Percentiles rank a stretch among this genome's conserved stretches.
Conservation (phyloP, 176 grass and related monocot species). For the Guadua angustifolia region DNA sequence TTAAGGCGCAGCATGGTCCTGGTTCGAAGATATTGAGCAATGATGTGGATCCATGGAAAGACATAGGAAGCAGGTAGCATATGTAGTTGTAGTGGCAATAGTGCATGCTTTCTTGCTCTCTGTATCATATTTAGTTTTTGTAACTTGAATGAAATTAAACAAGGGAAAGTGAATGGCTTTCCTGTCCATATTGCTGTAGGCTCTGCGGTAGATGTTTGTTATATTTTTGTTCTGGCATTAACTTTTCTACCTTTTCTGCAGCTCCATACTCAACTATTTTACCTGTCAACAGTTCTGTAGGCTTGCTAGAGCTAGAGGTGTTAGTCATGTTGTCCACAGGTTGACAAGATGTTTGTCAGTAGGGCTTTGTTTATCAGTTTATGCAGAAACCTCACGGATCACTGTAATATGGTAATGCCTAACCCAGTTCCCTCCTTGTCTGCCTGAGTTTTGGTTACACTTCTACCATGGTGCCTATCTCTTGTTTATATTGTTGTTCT, state of each 20-base stretch:
- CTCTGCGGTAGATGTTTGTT: conserved; percentile 41
- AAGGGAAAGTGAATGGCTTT: conserved; percentile 62
- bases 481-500: background rate
- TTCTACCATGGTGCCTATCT: background rate
- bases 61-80: conserved; percentile 73
- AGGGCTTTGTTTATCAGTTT: conserved; percentile 46
- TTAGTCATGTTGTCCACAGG: conserved; percentile 26
- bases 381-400: conserved; percentile 59
- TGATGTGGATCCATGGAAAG: conserved; percentile 67
- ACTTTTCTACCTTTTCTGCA: conserved; percentile 41
- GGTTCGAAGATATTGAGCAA: conserved; percentile 50
- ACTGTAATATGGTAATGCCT: conserved; percentile 62
- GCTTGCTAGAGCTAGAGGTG: conserved; percentile 39
- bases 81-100: conserved; percentile 41
- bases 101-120: conserved; percentile 59
- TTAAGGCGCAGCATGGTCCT: conserved; percentile 60
- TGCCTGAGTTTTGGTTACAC: conserved; percentile 40
- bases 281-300: conserved; percentile 40
- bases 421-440: conserved; percentile 4
- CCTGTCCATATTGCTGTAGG: conserved; percentile 60
- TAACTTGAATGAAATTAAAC: conserved; percentile 73
- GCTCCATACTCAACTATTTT: conserved; percentile 44
- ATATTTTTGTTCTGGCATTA: conserved; percentile 53
- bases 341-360: conserved; percentile 45
- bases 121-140: conserved; percentile 92